Conservation (phyloP, 2,329 filamentous ascomycete species). For the Helotiales sp. region DNA sequence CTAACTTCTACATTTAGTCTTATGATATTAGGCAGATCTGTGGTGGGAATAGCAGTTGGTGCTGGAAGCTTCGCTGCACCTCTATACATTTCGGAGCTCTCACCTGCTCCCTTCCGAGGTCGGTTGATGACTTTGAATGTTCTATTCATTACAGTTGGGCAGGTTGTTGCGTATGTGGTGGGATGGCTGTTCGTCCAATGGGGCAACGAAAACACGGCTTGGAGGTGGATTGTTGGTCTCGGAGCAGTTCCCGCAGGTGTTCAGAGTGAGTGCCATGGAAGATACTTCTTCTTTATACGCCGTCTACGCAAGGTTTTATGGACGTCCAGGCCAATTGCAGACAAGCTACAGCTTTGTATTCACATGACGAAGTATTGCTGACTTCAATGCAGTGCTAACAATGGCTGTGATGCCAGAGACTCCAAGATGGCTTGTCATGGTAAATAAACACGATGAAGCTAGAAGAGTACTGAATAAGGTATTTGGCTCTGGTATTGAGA, state of each 20-base stretch:
- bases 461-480: constrained; percentile 68
- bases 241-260: constrained; percentile 77
- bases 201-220: constrained; percentile 61
- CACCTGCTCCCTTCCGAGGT: constrained; percentile 77
- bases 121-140: constrained; percentile 81
- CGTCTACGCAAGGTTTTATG: not conserved
- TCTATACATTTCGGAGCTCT: constrained; percentile 85
- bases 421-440: constrained; percentile 83
- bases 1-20: constrained; percentile 21
- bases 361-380: not conserved
- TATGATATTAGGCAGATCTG: constrained; percentile 71
- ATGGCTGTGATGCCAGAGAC: constrained; percentile 83
- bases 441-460: constrained; percentile 65
- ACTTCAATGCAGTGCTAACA: constrained; percentile 50
- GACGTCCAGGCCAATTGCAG: not conserved
- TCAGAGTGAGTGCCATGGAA: constrained; percentile 53
- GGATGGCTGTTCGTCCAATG: constrained; percentile 75
- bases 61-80: constrained; percentile 83
- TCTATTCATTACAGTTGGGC: constrained; percentile 84
- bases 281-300: not conserved
- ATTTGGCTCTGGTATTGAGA: constrained; percentile 56
- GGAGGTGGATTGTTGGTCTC: constrained; percentile 91
- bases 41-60: constrained; percentile 76
- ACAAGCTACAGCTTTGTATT: not conserved
- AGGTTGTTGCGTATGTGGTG: constrained; percentile 85